Evolutionary conservation across 1,284 basidiomycete species (phyloP).

Genomic region (Anthracocystis panici-leucophaei): DNA sequence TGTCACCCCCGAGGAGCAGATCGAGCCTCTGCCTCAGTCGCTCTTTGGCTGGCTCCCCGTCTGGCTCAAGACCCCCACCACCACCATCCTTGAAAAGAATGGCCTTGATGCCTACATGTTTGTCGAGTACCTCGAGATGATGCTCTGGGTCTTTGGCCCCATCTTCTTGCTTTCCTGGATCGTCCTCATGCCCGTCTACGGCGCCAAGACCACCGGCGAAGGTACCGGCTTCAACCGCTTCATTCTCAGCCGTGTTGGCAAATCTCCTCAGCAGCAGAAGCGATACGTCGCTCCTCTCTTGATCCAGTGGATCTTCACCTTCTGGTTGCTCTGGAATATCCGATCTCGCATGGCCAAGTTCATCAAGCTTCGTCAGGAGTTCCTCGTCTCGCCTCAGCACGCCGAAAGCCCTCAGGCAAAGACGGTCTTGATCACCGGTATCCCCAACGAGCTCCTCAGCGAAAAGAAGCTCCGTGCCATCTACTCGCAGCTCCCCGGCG

Average conservation of each 20-base stretch:
- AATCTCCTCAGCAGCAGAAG: slow-evolving; percentile 50
- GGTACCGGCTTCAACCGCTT: slow-evolving; percentile 79
- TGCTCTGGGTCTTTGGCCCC: slow-evolving; percentile 82
- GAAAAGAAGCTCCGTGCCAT: slow-evolving; percentile 77
- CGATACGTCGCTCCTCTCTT: slow-evolving; percentile 61
- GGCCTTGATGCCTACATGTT: slow-evolving; percentile 96
- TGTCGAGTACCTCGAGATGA: slow-evolving; percentile 84
- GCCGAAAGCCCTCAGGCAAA: slow-evolving; percentile 82
- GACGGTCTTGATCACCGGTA: slow-evolving; percentile 88
- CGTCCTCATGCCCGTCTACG: slow-evolving; percentile 76
- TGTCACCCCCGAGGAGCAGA: slow-evolving; percentile 64
- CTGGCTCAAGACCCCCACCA: slow-evolving; percentile 66
- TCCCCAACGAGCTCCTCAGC: slow-evolving; percentile 81
- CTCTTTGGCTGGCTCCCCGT: slow-evolving; percentile 70
- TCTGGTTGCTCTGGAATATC: slow-evolving; percentile 87
- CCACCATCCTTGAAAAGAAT: slow-evolving; percentile 73
- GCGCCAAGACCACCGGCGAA: slow-evolving; percentile 69
- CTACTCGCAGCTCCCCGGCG: slow-evolving; percentile 83
- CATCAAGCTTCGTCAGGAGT: slow-evolving; percentile 82
- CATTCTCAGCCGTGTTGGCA: slow-evolving; percentile 79
- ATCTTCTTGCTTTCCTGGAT: slow-evolving; percentile 72
- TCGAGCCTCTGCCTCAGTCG: slow-evolving; percentile 67
- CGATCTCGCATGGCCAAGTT: slow-evolving; percentile 84
- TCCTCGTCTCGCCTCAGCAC: slow-evolving; percentile 82
- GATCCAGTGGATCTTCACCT: slow-evolving; percentile 61